phyloP scores from a whole-genome alignment of 257 asterid species.

The Ehretia macrophylla region DNA sequence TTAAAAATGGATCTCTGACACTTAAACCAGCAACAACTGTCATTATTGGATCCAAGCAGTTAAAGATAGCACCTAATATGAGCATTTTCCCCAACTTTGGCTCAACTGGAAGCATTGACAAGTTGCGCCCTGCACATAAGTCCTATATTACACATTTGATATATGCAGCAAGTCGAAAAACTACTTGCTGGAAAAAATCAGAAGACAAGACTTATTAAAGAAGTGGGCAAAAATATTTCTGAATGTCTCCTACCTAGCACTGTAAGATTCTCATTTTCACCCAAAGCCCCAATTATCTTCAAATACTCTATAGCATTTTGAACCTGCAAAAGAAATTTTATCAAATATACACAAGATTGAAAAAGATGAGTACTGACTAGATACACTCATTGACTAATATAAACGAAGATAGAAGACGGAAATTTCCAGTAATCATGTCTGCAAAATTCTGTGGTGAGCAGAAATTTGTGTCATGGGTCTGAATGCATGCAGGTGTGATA shows the following conservation, averaged over 20 bases:
- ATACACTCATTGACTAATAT: not conserved
- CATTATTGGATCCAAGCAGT: slow-evolving; percentile 82
- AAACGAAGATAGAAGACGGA: too few species aligned
- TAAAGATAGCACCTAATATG: slow-evolving; percentile 64
- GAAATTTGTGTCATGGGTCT: too few species aligned
- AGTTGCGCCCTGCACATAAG: slow-evolving; percentile 57
- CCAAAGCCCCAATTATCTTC: slow-evolving; percentile 87
- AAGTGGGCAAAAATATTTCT: slow-evolving; percentile 3
- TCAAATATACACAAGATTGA: not conserved
- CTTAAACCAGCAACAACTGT: slow-evolving; percentile 92
- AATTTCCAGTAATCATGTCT: too few species aligned
- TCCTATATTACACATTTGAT: slow-evolving; percentile 14
- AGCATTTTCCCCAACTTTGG: slow-evolving; percentile 98
- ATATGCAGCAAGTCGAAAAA: slow-evolving; percentile 6
- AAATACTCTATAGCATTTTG: slow-evolving; percentile 80
- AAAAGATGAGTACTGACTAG: not conserved
- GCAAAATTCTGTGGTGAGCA: too few species aligned
- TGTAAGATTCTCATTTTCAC: slow-evolving; percentile 77
- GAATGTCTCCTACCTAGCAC: slow-evolving; percentile 52
- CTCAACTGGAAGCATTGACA: slow-evolving; percentile 93
- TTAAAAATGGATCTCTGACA: slow-evolving; percentile 85
- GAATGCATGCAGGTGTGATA: too few species aligned
- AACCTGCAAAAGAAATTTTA: slow-evolving; percentile 54
- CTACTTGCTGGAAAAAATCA: slow-evolving; percentile 4
- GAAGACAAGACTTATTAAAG: slow-evolving; percentile 9